Evolutionary conservation across 78 protist genomes (phyloP), one percentile per base, ranked within the genome.

Genomic region (Dictyostelium discoideum): DNA sequence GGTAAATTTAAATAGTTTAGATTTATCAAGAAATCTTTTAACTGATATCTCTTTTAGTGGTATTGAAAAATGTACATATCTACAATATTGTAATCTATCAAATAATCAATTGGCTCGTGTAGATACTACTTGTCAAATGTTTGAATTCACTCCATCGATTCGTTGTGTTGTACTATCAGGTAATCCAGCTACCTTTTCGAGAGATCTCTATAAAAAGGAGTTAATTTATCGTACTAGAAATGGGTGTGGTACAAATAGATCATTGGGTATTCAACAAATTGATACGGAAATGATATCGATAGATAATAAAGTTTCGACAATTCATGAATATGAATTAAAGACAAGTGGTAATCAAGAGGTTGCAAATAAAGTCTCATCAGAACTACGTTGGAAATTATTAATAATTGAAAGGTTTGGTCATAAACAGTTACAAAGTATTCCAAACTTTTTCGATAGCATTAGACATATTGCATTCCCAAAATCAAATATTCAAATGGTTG

Each of bases 331-430:
- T 32, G 96, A 92, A 37, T 69, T 69, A 18, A 69, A 69, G 3
- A 3, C 24, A 0, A 74, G 37, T 74, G 48, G 48, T 29, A 74
- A 26, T 5, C 22, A 16, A 16, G 69, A 57, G 3, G n/a, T 5
- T n/a, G 48, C 69, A 11, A 39, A 29, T 14, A 40, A 26, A 29
- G 8, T 54, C 3, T 82, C 96, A 4, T 6, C 85, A 0, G 44
- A 26, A 8, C 76, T 46, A 3, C 60, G 89, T 22, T 86, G 90
- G 92, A 76, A 63, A 42, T 5, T 94, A 10, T 26, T 81, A 0
- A n/a, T 94, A n/a, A 94, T 94, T 32, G 97, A 94, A 72, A n/a
- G 85, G 42, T 86, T 50, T 74, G 97, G 97, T 46, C 97, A 94
- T 83, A 88, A 87, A 40, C 97, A 94, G 54, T 40, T 94, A n/a